These are phyloP conservation scores for Gossypium turneri DNA, from an alignment of 345 rosid genomes.

Conservation along the genomic window DNA sequence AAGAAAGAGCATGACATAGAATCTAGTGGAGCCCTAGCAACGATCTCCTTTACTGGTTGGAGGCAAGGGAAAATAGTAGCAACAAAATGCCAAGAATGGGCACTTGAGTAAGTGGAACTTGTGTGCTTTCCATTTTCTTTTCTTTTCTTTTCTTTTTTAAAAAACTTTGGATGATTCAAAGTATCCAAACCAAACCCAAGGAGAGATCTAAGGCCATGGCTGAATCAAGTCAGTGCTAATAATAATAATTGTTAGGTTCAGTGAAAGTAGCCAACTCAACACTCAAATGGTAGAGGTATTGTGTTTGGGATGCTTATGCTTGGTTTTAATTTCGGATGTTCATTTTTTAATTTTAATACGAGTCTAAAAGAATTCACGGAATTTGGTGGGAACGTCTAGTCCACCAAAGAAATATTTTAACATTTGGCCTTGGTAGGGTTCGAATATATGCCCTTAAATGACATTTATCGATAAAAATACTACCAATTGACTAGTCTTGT, in stretches of 20 bases:
- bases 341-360: accelerated
- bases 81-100: background rate
- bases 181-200: background rate
- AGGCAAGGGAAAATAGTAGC: no score
- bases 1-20: background rate
- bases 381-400: accelerated
- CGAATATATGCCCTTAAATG: no score
- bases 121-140: background rate
- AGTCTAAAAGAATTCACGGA: no score
- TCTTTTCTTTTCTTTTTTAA: no score
- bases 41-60: background rate
- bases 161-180: background rate
- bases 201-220: background rate
- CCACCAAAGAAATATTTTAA: no score
- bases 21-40: background rate
- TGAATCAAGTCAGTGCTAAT: background rate
- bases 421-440: no score
- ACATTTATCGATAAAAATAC: no score
- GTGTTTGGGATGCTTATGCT: no score
- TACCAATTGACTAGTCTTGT: no score
- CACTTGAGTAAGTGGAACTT: background rate
- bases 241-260: background rate
- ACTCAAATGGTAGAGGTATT: no score
- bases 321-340: no score
- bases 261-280: no score